Percentiles rank a stretch among this genome's conserved stretches.
Conservation (phyloP, 108 stramenopile species). For the Cyclostephanos tholiformis region DNA sequence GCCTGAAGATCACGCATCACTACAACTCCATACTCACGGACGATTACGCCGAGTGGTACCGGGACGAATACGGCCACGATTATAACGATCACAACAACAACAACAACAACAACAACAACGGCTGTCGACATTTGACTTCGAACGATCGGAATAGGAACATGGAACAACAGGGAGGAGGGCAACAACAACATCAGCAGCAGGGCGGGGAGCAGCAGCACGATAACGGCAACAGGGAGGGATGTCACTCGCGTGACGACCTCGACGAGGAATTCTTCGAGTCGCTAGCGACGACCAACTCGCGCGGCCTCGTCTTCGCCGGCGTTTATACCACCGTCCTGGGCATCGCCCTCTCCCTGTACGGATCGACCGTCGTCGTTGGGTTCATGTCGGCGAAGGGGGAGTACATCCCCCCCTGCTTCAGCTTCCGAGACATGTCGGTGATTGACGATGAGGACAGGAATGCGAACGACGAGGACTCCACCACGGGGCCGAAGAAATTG, state of each 20-base stretch:
- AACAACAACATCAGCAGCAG: too few relatives aligned
- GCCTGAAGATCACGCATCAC: slow-evolving; percentile 63
- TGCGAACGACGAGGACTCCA: slow-evolving; percentile 31
- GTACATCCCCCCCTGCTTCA: slow-evolving; percentile 84
- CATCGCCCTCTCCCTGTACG: slow-evolving; percentile 67
- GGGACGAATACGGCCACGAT: slow-evolving; percentile 32
- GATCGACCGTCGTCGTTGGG: slow-evolving; percentile 78
- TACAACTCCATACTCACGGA: slow-evolving; percentile 65
- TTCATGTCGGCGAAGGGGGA: slow-evolving; percentile 80
- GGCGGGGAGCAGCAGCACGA: slow-evolving; percentile 38
- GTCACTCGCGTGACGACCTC: slow-evolving; percentile 33
- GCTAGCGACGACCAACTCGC: slow-evolving; percentile 56
- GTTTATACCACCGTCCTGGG: slow-evolving; percentile 73
- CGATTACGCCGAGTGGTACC: slow-evolving; percentile 51
- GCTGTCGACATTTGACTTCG: neutral
- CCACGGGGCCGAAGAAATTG: slow-evolving; percentile 38
- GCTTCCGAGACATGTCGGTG: slow-evolving; percentile 52
- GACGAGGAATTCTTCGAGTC: slow-evolving; percentile 57
- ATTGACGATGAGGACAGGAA: slow-evolving; percentile 28
- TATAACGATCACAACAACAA: slow-evolving; percentile 18
- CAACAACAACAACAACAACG: slow-evolving; percentile 19
- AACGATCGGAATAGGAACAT: slow-evolving; percentile 1
- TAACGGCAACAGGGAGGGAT: slow-evolving; percentile 44
- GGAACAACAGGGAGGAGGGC: slow-evolving; percentile 17
- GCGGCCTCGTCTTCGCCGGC: slow-evolving; percentile 71